Base-by-base conservation (phyloP, 2,329 filamentous ascomycete species). In the Aureobasidium vineae region DNA sequence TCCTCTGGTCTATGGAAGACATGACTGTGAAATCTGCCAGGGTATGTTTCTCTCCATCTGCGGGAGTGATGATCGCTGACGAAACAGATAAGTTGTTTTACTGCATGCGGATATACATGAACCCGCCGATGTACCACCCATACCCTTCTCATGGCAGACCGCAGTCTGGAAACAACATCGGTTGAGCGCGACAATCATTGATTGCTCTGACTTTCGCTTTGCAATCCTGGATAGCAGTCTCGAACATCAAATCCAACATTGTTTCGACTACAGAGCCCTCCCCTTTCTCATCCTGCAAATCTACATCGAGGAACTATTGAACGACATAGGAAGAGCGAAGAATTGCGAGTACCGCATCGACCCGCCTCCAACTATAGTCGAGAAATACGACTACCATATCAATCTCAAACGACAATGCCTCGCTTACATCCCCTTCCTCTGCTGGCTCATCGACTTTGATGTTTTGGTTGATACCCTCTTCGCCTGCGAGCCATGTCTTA, bases 371-470 rank as follows among this genome's bases (percentile, higher is more conserved):
- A 60, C 56, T 1, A 7, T 26, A 6, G n/a, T 11, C 26, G 56
- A 47, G 19, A 45, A 28, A 13, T 47, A 23, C 36, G 28, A 60
- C 8, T 41, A 60, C 28, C 56, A 60, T 26, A 23, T 60, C 26
- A 21, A 16, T 19, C 56, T 60, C 40, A 40, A 60, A 21, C 28
- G 31, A 8, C 40, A 28, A 36, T 60, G 56, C 21, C 56, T 60
- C 56, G 56, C 56, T 23, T 60, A 60, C 41, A 60, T 47, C 10
- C 41, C 56, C 6, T 60, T 60, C 15, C 56, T 60, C 19, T 45
- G 56, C 40, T 60, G 56, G 56, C 56, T 60, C 28, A 23, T 21
- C 28, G 56, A 60, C 19, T 60, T 60, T 26, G 56, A 60, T 15
- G 15, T 60, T 41, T 36, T 47, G 28, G 5, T 33, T 5, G 56